phyloP scores from a whole-genome alignment of 352 stramenopile species.

The Globisporangium orthogonon region DNA sequence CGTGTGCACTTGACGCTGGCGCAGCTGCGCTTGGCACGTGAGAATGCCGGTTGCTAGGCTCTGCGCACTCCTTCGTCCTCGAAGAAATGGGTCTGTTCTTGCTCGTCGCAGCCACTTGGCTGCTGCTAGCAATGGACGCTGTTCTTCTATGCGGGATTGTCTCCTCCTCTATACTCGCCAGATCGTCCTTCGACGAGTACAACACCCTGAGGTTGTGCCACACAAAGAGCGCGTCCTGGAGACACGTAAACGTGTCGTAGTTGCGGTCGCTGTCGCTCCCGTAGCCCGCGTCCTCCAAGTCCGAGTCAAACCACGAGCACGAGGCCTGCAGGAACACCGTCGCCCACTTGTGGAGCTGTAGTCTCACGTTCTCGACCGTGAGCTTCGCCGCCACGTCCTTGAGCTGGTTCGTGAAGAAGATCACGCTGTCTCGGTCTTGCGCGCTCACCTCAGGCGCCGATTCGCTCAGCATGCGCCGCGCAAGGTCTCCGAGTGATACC shows the following conservation, averaged over 20 bases:
- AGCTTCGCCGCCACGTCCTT: conserved; percentile 41
- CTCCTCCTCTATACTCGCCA: conserved; percentile 3
- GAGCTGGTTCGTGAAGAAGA: conserved; percentile 51
- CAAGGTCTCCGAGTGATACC: conserved; percentile 12
- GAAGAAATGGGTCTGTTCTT: too few relatives aligned
- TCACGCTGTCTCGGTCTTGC: conserved; percentile 9
- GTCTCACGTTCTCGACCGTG: conserved; percentile 47
- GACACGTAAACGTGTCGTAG: conserved; percentile 80
- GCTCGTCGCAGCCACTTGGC: not conserved
- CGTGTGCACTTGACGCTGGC: not conserved
- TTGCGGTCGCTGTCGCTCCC: conserved; percentile 34
- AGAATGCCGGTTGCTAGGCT: not conserved
- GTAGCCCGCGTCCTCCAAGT: conserved; percentile 33
- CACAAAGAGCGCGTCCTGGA: conserved; percentile 67
- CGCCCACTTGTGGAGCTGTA: conserved; percentile 77
- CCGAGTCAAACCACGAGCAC: conserved; percentile 56
- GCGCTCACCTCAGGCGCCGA: not conserved
- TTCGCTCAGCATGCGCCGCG: conserved; percentile 13
- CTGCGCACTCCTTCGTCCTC: too few relatives aligned
- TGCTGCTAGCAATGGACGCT: too few relatives aligned
- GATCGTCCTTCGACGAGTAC: conserved; percentile 50
- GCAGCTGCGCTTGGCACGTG: too few relatives aligned
- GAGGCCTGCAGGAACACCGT: conserved; percentile 57
- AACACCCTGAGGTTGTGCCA: conserved; percentile 58
- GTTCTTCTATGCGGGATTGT: too few relatives aligned